Conservation (phyloP, 768 basidiomycete genomes). For the Calocybe cyanea region DNA sequence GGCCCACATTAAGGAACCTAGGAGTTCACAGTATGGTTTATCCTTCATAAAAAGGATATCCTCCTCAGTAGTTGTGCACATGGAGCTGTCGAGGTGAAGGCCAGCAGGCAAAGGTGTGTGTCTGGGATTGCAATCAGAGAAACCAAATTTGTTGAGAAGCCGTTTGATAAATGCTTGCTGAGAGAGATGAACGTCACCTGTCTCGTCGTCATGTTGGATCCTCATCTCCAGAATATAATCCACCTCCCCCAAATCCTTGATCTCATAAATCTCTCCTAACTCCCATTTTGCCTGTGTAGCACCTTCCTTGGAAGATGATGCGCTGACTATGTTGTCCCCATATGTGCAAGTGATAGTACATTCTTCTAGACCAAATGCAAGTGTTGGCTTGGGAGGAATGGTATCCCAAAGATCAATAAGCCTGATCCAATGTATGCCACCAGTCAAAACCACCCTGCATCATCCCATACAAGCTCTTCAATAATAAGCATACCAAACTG, state of each 20-base stretch:
- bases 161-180: background rate
- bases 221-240: background rate
- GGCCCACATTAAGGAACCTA: no score
- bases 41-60: no score
- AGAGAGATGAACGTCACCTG: slow-evolving; percentile 16
- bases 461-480: no score
- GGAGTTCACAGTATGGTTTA: no score
- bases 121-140: background rate
- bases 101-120: background rate
- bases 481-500: background rate
- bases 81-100: no score
- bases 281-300: background rate
- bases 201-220: slow-evolving; percentile 19
- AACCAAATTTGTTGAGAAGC: no score
- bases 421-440: no score
- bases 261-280: no score
- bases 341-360: no score
- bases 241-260: no score
- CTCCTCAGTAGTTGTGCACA: no score
- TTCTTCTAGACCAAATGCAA: background rate
- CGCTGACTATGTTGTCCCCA: background rate
- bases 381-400: background rate
- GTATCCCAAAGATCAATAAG: background rate
- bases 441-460: no score
- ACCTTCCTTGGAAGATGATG: background rate